Evolutionary conservation across 208 protist genomes (phyloP).

Genomic region (Trypanosoma caninum): DNA sequence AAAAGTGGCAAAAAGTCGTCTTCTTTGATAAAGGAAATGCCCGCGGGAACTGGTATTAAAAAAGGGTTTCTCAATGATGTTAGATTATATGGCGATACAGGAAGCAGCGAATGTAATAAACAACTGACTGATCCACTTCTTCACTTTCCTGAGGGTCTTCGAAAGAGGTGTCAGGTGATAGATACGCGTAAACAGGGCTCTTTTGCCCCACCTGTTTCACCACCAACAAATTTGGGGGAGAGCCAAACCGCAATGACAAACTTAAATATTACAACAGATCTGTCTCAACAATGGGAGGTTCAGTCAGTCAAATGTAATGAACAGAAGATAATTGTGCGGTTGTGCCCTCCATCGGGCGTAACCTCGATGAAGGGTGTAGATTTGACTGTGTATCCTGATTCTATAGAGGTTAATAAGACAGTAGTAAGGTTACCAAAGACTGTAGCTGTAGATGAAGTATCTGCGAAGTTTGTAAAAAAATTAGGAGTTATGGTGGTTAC

Average conservation of each 20-base stretch:
- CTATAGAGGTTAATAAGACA: slow-evolving; percentile 48
- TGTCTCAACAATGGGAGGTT: slow-evolving; percentile 8
- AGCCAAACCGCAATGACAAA: background rate
- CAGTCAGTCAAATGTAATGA: slow-evolving; percentile 12
- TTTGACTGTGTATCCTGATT: slow-evolving; percentile 29
- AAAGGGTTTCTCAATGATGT: slow-evolving; percentile 68
- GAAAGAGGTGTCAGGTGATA: slow-evolving; percentile 73
- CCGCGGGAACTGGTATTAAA: slow-evolving; percentile 41
- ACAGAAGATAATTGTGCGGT: slow-evolving; percentile 23
- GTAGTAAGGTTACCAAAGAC: slow-evolving; percentile 30
- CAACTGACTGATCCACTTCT: slow-evolving; percentile 52
- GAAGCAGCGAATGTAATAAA: slow-evolving; percentile 49
- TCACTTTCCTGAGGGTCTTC: slow-evolving; percentile 70
- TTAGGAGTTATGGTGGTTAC: slow-evolving; percentile 45
- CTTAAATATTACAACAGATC: background rate
- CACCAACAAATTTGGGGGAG: background rate
- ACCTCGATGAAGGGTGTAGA: slow-evolving; percentile 56
- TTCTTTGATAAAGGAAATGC: slow-evolving; percentile 60
- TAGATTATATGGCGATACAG: slow-evolving; percentile 55
- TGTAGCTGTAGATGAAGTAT: slow-evolving; percentile 40
- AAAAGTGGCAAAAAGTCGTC: slow-evolving; percentile 14
- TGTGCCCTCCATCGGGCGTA: slow-evolving; percentile 31
- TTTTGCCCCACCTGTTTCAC: background rate
- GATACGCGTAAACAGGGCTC: slow-evolving; percentile 36
- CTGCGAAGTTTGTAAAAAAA: slow-evolving; percentile 58